These are phyloP conservation scores for Neonectria hederae DNA, from an alignment of 2,329 filamentous ascomycete species.

Conservation along the genomic window DNA sequence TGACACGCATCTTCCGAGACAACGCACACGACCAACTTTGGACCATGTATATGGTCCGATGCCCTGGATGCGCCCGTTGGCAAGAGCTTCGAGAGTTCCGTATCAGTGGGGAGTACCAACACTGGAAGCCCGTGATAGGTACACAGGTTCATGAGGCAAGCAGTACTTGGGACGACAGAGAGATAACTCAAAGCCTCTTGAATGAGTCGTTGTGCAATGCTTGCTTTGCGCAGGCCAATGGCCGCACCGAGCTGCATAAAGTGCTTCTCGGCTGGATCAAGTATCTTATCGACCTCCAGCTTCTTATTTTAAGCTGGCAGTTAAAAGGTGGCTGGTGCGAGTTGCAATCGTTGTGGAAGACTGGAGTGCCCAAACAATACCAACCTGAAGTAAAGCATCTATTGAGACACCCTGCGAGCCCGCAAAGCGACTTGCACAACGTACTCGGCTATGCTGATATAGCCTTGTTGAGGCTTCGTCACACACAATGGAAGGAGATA, in stretches of 20 bases:
- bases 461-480: conserved; percentile 1
- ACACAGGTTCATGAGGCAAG: fast-evolving
- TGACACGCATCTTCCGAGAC: not conserved
- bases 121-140: not conserved
- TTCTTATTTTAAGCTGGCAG: not conserved
- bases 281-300: not conserved
- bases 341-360: not conserved
- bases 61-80: conserved; percentile 27
- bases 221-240: conserved; percentile 13
- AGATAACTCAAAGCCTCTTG: not conserved
- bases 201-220: conserved; percentile 14
- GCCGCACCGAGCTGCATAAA: not conserved
- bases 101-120: not conserved
- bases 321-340: not conserved
- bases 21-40: not conserved
- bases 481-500: not conserved
- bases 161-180: not conserved
- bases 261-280: not conserved
- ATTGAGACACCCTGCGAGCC: not conserved
- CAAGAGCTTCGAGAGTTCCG: conserved; percentile 30
- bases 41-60: conserved; percentile 28
- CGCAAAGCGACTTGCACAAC: not conserved
- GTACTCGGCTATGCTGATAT: not conserved
- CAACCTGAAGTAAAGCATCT: not conserved
- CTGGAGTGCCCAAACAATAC: not conserved